These are phyloP conservation scores for Cladosporium sp. DNA, from an alignment of 2,329 filamentous ascomycete genomes.

Conservation along the genomic window DNA sequence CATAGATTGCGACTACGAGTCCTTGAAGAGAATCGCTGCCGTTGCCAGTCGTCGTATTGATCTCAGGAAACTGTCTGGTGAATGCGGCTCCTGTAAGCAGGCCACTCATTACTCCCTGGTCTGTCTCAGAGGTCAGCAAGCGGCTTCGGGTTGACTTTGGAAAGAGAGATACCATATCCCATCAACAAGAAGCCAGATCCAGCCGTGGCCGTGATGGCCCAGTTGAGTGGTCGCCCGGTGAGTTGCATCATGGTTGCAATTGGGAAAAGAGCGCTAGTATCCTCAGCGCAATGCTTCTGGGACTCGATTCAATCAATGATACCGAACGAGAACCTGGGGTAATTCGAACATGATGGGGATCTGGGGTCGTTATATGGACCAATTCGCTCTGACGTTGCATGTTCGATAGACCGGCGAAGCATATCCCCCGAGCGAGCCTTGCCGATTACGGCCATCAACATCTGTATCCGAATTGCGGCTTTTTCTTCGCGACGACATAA, in stretches of 20 bases:
- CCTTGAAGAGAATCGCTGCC: constrained; percentile 6
- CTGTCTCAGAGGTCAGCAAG: constrained; percentile 3
- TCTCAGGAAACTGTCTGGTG: constrained; percentile 8
- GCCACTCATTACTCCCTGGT: constrained; percentile 19
- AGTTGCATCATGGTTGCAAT: constrained; percentile 8
- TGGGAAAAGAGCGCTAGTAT: neutral
- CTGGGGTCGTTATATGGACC: constrained; percentile 5
- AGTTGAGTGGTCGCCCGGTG: constrained; percentile 9
- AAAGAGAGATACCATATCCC: constrained; percentile 13
- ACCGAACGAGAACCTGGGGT: neutral
- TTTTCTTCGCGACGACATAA: no score
- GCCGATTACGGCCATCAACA: no score
- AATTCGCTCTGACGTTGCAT: no score
- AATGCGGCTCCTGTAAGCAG: neutral
- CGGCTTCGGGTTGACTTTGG: neutral
- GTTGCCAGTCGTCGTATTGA: constrained; percentile 8
- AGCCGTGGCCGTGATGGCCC: constrained; percentile 13
- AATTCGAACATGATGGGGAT: neutral
- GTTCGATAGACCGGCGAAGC: no score
- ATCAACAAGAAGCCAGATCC: constrained; percentile 12
- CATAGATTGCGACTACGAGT: constrained; percentile 15
- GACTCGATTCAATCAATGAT: neutral
- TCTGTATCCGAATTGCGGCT: no score
- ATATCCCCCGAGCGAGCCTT: no score
- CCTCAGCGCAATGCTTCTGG: neutral